Base-by-base conservation (phyloP, 495 filamentous ascomycete species). In the Ramalina intermedia region DNA sequence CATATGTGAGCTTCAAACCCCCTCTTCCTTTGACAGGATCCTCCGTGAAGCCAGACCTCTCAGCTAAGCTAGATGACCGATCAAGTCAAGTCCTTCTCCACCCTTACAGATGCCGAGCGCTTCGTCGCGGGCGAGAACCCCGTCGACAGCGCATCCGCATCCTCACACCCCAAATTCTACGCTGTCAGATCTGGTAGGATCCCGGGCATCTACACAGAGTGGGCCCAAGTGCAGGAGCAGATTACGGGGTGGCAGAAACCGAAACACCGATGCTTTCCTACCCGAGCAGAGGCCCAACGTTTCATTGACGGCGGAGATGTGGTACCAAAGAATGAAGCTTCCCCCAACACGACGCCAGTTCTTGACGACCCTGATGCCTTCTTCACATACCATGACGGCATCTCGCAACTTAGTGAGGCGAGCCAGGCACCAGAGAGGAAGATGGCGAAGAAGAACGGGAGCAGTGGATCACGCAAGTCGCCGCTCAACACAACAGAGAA, bases 141-240 rank as follows among this genome's bases (percentile, higher is more conserved):
- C 20, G 49, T 60, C 20, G 50, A 61, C 11, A 48, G 49, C 48
- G 64, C 59, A 7, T 50, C 55, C 33, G 61, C 62, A 3, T 58
- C 39, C 36, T 24, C 55, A 21, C 51, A 57, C 36, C 43, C 42
- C 11, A 79, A 76, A 58, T 96, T 78, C 61, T 98, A 98, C 57
- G 91, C 76, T 7, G 82, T 98, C n/a, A 86, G 81, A 38, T 73
- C 76, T 49, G 91, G 91, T 39, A 73, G 77, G 49, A 67, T 72
- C n/a, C 85, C 89, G 0, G 90, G 91, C 4, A 81, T 98, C 2
- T 98, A 95, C 63, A 84, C 81, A 5, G 79, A 89, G 48, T 98
- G 89, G 89, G 60, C 71, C n/a, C 73, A 72, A 21, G 87, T 83
- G 3, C 74, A 85, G 53, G 69, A 79, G 47, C 84, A 91, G 48